phyloP scores from a whole-genome alignment of 345 rosid species.

The Carallia brachiata region DNA sequence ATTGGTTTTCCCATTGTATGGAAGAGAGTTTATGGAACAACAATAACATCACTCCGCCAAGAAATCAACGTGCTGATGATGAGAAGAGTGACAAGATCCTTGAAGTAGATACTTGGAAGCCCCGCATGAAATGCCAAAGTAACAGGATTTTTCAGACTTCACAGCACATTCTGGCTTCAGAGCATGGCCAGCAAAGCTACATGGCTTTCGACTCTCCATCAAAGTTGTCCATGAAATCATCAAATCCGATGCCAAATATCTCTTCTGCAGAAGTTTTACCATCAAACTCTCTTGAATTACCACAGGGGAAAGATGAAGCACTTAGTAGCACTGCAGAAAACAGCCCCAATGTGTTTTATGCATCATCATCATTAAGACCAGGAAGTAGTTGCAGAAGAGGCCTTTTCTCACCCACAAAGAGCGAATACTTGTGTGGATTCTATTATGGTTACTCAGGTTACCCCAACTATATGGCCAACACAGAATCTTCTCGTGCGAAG shows the following conservation, averaged over 20 bases:
- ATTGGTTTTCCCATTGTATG: constrained; percentile 83
- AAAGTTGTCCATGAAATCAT: constrained; percentile 15
- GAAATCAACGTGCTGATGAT: constrained; percentile 26
- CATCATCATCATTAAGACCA: constrained; percentile 21
- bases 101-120: constrained; percentile 75
- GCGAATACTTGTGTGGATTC: constrained; percentile 29
- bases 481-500: constrained; percentile 38
- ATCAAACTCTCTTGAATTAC: constrained; percentile 11
- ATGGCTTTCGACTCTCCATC: constrained; percentile 18
- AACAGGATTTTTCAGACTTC: constrained; percentile 24
- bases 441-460: constrained; percentile 26
- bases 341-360: constrained; percentile 15
- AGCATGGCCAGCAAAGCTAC: constrained; percentile 10
- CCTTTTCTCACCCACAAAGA: constrained; percentile 30
- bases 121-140: constrained; percentile 43
- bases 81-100: constrained; percentile 36
- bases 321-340: constrained; percentile 13
- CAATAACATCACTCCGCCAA: constrained; percentile 20
- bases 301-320: constrained; percentile 20
- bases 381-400: constrained; percentile 25
- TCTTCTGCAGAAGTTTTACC: constrained; percentile 15
- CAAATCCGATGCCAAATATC: constrained; percentile 4
- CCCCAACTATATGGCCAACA: constrained; percentile 42
- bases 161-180: constrained; percentile 18
- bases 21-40: constrained; percentile 55